A percentile compares a stretch with the other conserved stretches of the same genome.
phyloP scores from a whole-genome alignment of 106 monocot genomes.

The Agapanthus africanus region DNA sequence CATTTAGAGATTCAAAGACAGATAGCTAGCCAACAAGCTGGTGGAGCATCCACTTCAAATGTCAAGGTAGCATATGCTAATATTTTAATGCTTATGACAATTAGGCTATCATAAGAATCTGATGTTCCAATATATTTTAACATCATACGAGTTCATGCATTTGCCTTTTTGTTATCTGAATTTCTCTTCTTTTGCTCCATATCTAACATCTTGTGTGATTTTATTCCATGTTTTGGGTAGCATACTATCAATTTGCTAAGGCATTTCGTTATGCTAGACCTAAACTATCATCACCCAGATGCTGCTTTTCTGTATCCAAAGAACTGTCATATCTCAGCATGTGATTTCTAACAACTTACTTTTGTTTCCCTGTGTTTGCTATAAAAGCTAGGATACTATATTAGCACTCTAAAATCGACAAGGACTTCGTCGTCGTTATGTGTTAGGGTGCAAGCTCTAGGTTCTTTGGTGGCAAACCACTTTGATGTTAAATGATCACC shows the following conservation, averaged over 20 bases:
- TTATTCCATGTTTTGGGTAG: not conserved
- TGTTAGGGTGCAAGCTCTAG: too few relatives aligned
- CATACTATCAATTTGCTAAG: not conserved
- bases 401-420: not conserved
- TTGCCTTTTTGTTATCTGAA: not conserved
- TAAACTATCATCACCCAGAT: not conserved
- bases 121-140: not conserved
- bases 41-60: constrained; percentile 3
- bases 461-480: too few relatives aligned
- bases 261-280: not conserved
- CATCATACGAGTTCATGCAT: not conserved
- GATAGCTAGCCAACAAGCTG: constrained; percentile 3
- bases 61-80: not conserved
- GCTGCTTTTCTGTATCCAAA: not conserved
- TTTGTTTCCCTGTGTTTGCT: too few relatives aligned
- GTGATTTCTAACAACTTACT: not conserved
- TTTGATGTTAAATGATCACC: too few relatives aligned
- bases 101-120: not conserved
- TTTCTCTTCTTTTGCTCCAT: not conserved
- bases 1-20: constrained; percentile 10
- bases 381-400: not conserved
- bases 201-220: not conserved
- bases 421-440: too few relatives aligned
- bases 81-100: not conserved
- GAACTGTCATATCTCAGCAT: not conserved